Evolutionary conservation across 176 grass and related monocot species (phyloP).

Genomic region (Zea mays): DNA sequence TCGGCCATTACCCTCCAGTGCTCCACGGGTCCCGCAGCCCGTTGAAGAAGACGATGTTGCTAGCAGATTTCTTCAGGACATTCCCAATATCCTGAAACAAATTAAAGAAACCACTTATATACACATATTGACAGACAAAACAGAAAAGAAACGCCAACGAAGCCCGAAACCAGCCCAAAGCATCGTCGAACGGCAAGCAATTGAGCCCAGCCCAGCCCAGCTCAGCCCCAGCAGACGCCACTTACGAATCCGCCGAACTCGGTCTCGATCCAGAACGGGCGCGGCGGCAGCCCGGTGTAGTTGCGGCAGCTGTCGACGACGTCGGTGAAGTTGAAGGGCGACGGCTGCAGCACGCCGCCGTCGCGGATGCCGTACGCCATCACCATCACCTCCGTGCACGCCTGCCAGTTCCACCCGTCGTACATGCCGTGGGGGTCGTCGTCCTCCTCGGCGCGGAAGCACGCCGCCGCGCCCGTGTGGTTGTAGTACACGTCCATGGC

Average conservation of each 20-base stretch:
- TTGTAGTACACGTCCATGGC: conserved; percentile 66
- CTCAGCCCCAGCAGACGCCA: neutral
- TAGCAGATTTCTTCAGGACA: conserved; percentile 52
- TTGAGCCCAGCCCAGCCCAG: neutral
- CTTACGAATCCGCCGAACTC: conserved; percentile 69
- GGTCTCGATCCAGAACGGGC: conserved; percentile 51
- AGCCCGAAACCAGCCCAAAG: neutral
- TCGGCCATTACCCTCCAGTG: conserved; percentile 37
- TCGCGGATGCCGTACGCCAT: conserved; percentile 32
- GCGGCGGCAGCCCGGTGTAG: conserved; percentile 33
- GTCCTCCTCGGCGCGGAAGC: conserved; percentile 18
- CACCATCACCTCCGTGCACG: conserved; percentile 61
- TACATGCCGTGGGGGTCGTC: conserved; percentile 38
- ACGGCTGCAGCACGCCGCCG: conserved; percentile 34
- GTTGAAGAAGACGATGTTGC: conserved; percentile 80
- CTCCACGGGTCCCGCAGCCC: conserved; percentile 81
- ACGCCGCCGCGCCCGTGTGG: conserved; percentile 36
- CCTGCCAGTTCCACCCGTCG: conserved; percentile 56
- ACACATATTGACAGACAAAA: neutral
- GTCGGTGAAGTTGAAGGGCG: conserved; percentile 36
- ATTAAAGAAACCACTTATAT: neutral
- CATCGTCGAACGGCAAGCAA: too few relatives aligned
- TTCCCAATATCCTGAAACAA: conserved; percentile 49
- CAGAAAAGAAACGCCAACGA: neutral
- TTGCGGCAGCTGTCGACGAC: neutral